These are phyloP conservation scores for Aureobasidium lini DNA, from an alignment of 2,329 filamentous ascomycete species.

Conservation along the genomic window DNA sequence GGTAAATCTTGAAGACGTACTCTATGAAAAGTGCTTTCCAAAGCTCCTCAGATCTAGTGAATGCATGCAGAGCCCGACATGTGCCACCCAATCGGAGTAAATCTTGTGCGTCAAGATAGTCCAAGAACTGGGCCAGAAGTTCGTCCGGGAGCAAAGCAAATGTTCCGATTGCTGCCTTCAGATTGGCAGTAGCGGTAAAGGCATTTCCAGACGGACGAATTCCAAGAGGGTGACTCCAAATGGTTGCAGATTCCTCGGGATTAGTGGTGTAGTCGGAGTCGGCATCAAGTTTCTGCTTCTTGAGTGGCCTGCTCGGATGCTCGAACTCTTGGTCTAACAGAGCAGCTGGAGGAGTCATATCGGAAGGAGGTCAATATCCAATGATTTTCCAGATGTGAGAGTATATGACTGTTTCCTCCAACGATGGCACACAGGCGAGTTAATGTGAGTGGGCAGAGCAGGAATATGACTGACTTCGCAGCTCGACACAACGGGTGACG, in stretches of 20 bases:
- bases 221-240: conserved; percentile 72
- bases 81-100: conserved; percentile 64
- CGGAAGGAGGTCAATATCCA: not conserved
- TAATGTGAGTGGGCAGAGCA: not conserved
- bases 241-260: conserved; percentile 34
- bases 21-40: conserved; percentile 80
- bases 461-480: not conserved
- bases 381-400: not conserved
- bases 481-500: not conserved
- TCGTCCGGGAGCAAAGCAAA: conserved; percentile 73
- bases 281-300: conserved; percentile 19
- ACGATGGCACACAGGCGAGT: not conserved
- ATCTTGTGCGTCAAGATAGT: conserved; percentile 58
- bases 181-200: conserved; percentile 57
- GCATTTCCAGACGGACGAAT: conserved; percentile 85
- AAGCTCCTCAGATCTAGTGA: conserved; percentile 73
- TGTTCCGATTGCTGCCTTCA: conserved; percentile 57
- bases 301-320: conserved; percentile 15
- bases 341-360: conserved; percentile 19
- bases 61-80: conserved; percentile 81
- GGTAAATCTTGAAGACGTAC: conserved; percentile 51
- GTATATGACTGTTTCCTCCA: not conserved
- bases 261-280: conserved; percentile 10
- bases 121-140: conserved; percentile 65
- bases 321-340: conserved; percentile 14